Percentiles rank a stretch among this genome's conserved stretches.
Conservation (phyloP, 345 rosid species). For the Kandelia obovata region DNA sequence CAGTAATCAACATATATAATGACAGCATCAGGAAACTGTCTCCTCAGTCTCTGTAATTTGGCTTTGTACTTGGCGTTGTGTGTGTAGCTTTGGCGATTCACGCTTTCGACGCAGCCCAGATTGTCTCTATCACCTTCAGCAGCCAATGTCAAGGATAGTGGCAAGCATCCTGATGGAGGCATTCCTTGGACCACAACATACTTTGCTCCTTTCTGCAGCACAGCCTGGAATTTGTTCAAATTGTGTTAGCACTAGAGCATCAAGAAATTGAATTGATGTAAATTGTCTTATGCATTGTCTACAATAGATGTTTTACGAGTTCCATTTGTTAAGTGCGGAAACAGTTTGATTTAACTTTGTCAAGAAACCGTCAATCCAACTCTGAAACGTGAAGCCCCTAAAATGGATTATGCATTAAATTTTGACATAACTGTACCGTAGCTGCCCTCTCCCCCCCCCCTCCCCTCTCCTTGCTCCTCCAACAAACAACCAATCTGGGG, state of each 20-base stretch:
- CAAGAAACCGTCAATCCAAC: no score
- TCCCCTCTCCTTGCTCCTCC: no score
- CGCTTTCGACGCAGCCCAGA: conserved; percentile 73
- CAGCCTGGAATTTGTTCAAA: conserved; percentile 35
- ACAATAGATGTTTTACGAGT: no score
- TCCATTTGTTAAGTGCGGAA: no score
- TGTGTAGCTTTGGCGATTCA: conserved; percentile 45
- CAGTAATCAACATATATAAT: conserved; percentile 74
- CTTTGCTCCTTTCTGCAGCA: conserved; percentile 69
- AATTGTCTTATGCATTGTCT: no score
- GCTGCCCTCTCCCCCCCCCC: no score
- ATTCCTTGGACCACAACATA: conserved; percentile 73
- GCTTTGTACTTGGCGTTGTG: conserved; percentile 54
- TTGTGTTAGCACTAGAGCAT: neutral
- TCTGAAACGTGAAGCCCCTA: no score
- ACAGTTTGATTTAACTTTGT: no score
- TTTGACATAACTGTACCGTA: no score
- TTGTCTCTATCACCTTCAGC: conserved; percentile 55
- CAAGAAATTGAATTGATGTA: no score
- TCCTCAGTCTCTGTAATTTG: conserved; percentile 45
- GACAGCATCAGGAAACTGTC: conserved; percentile 48
- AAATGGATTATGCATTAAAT: no score
- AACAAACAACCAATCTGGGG: no score
- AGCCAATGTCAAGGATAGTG: conserved; percentile 60
- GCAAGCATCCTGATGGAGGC: conserved; percentile 74